phyloP scores from a whole-genome alignment of 2,329 filamentous ascomycete genomes.

The Didymosphaeria variabile region DNA sequence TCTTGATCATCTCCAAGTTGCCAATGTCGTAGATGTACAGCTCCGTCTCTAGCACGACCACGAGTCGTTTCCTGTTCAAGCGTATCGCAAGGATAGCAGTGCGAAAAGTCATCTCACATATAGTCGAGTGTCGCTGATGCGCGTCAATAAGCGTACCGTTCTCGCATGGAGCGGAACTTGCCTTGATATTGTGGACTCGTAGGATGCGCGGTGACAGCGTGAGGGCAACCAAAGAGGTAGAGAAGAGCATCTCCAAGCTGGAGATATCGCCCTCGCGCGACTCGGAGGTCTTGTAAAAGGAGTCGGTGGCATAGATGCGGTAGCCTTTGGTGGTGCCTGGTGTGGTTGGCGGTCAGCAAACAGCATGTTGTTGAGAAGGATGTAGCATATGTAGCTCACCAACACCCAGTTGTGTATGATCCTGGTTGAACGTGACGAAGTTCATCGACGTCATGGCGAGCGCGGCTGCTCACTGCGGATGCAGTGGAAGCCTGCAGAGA shows the following conservation, averaged over 20 bases:
- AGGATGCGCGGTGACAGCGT: slow-evolving; percentile 91
- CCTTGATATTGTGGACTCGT: slow-evolving; percentile 98
- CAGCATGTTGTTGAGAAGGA: slow-evolving; percentile 60
- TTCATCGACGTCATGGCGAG: slow-evolving; percentile 70
- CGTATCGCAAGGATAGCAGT: slow-evolving; percentile 95
- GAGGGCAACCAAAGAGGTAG: slow-evolving; percentile 92
- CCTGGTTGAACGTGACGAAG: slow-evolving; percentile 99
- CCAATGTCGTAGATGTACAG: slow-evolving; percentile 99
- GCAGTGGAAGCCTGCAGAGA: slow-evolving; percentile 3
- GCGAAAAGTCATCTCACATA: slow-evolving; percentile 98
- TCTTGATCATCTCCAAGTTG: slow-evolving; percentile 95
- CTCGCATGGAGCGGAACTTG: slow-evolving; percentile 51
- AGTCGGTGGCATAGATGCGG: slow-evolving; percentile 95
- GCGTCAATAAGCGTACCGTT: not conserved
- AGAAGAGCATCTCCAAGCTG: slow-evolving; percentile 98
- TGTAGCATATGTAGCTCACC: slow-evolving; percentile 43
- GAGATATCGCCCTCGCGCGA: slow-evolving; percentile 95
- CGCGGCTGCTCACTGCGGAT: slow-evolving; percentile 12
- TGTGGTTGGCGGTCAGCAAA: slow-evolving; percentile 20
- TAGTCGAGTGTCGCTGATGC: slow-evolving; percentile 76
- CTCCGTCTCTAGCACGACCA: slow-evolving; percentile 92
- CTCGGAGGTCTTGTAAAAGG: slow-evolving; percentile 93
- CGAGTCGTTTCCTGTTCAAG: slow-evolving; percentile 91
- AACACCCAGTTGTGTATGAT: slow-evolving; percentile 95
- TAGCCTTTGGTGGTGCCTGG: slow-evolving; percentile 91